Base-by-base conservation (phyloP, 257 asterid genomes). In the Nicotiana undulata region DNA sequence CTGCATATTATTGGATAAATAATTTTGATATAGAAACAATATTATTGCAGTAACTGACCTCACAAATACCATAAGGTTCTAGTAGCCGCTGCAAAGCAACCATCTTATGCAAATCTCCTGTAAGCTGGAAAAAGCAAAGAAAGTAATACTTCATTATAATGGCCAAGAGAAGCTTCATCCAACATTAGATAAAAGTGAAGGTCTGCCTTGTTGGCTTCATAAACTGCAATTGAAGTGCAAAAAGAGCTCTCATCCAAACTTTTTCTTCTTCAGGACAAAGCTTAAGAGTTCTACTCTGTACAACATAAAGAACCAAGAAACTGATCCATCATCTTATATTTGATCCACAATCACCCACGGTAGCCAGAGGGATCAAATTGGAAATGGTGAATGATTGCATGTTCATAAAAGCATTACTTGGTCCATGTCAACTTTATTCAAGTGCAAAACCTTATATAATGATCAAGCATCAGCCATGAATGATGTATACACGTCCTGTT, bases 11-110 rank as follows among this genome's bases (percentile, higher is more conserved):
- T 26, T 31, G 72, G 72, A 55, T 32, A 55, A 11, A n/a, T 44
- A 11, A 18, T 58, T 59, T 32, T 49, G 5, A 49, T 56, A 31
- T 22, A 12, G 31, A 67, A 17, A 52, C 13, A 51, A 75, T 53
- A 34, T 68, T 55, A 58, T 40, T 37, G 24, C 17, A 12, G 74
- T 82, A 74, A 78, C 85, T 53, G 82, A 95, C 98, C 98, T 95
- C 99, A 84, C 99, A 95, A 86, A 95, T 95, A 85, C 99, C 99
- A 49, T 87, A 95, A 18, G 98, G 98, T 85, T 95, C 99, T 89
- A 95, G 82, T 85, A 92, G 84, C 83, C 99, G 90, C 84, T 95
- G 99, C 90, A 95, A 84, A 83, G 98, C 99, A 81, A 93, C 91
- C 97, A 95, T 95, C 91, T 95, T 95, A 88, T 95, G 89, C 84